Evolutionary conservation across 2,329 filamentous ascomycete species (phyloP), one percentile per base, ranked within the genome.

Genomic region (Chaetomium sp.): DNA sequence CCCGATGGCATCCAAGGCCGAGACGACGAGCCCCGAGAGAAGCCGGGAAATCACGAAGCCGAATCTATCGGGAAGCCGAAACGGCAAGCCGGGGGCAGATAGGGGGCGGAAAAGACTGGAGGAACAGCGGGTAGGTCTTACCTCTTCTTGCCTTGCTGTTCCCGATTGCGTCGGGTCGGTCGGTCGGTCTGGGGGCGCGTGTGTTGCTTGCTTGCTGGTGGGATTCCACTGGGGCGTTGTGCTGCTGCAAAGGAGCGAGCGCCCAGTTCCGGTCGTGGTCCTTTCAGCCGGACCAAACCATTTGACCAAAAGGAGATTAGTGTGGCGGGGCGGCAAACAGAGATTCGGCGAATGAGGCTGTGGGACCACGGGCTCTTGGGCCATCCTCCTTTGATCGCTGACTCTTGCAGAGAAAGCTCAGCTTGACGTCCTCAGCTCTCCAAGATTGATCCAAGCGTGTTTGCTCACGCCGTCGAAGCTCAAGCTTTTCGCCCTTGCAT

Each of bases 51-150:
- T 66, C 67, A 67, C 67, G 59, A 64, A 66, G 65, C 57, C 53
- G 62, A 57, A 50, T 52, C 58, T 60, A 56, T 62, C 61, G 53
- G 56, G 53, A 51, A 60, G 59, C 62, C 62, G 50, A 65, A 67
- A 65, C 65, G 66, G 62, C 58, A 60, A 59, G 58, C 63, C 63
- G 59, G 66, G 65, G 65, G 62, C 60, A 64, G 64, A 66, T 64
- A 65, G 64, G 62, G 65, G 51, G 64, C 64, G 62, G 62, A 62
- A 27, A 27, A 27, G 19, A 63, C 60, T 60, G 46, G 55, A 63
- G 49, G 58, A 59, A 63, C 52, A 57, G 65, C 65, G 62, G 56
- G 57, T 62, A 62, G 62, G 66, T 68, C 67, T 69, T 68, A 70
- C 67, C 45, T 48, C 14, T 68, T 70, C 68, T 67, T 27, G 19